Evolutionary conservation across 345 rosid genomes (phyloP), one percentile per base, ranked within the genome.

Genomic region (Populus deltoides): DNA sequence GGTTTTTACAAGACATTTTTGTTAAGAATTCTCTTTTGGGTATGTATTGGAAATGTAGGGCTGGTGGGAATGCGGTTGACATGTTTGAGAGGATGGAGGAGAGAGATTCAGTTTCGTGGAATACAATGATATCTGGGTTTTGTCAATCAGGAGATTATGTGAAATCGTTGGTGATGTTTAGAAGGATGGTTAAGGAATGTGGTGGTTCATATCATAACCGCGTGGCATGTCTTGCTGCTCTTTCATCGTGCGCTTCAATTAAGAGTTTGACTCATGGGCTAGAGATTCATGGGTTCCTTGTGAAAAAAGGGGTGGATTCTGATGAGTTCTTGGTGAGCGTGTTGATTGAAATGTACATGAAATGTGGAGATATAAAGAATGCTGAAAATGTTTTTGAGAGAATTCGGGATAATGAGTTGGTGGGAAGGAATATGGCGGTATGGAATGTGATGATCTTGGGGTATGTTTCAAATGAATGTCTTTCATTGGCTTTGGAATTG

Each of bases 401-500:
- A 25, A 53, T 78, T 75, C 17, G 71, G 38, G 67, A 71, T 15
- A 47, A 71, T 12, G 76, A 86, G 35, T 61, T 29, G 12, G 51
- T 74, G 35, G 83, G 69, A 68, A 75, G 24, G 69, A 86, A 86
- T 81, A 35, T 70, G 13, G 87, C 79, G 25, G 74, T 83, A 39
- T 86, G 89, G 91, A 88, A 86, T 74, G 86, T 84, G 55, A 86
- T 88, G 88, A 80, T 88, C 66, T 38, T 53, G 2, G 88, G 91
- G 31, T 86, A 83, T 78, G 71, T 85, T n/a, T 74, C 76, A 38
- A 85, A 82, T 22, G 78, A 77, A 49, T 78, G 70, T 80, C 77
- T 80, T 10, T 65, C 63, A 8, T 66, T 81, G 82, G 89, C 89
- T 20, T 63, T 75, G 71, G 78, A 76, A 24, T 75, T 75, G 57